Evolutionary conservation across 768 basidiomycete genomes (phyloP).

Genomic region (Myochromella boudieri): DNA sequence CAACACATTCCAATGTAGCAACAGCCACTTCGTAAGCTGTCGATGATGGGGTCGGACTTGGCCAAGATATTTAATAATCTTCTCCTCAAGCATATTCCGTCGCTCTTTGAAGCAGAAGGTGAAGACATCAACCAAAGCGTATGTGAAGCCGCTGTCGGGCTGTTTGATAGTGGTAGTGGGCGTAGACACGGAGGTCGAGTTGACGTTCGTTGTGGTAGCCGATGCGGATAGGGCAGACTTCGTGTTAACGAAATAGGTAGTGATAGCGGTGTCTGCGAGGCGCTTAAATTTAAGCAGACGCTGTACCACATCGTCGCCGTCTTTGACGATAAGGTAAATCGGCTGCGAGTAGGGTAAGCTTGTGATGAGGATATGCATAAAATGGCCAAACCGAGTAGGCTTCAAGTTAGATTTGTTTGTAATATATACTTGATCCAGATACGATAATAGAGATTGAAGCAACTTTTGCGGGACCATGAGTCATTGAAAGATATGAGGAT

Average conservation of each 20-base stretch:
- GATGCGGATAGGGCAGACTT: conserved; percentile 39
- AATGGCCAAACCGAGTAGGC: too few relatives aligned
- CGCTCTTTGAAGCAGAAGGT: conserved; percentile 69
- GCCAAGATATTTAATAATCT: conserved; percentile 92
- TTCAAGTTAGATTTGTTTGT: conserved; percentile 35
- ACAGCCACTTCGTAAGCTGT: conserved; percentile 80
- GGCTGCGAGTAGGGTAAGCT: conserved; percentile 51
- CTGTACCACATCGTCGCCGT: conserved; percentile 79
- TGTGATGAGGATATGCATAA: not conserved
- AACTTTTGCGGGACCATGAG: too few relatives aligned
- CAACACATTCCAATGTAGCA: conserved; percentile 82
- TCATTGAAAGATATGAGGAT: not conserved
- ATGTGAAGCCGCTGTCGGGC: conserved; percentile 56
- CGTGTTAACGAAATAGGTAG: conserved; percentile 56
- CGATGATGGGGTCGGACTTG: conserved; percentile 80
- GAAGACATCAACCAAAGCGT: conserved; percentile 75
- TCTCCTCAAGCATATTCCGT: conserved; percentile 84
- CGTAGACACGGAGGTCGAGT: conserved; percentile 33
- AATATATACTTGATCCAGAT: conserved; percentile 71
- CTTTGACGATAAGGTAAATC: conserved; percentile 61
- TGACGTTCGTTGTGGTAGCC: conserved; percentile 5
- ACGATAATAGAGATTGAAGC: conserved; percentile 63
- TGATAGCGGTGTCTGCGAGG: conserved; percentile 50
- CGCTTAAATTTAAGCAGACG: conserved; percentile 68
- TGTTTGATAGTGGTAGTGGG: conserved; percentile 31